Evolutionary conservation across 108 stramenopile species (phyloP), one percentile per base, ranked within the genome.

Genomic region (Cyclotella sp.): DNA sequence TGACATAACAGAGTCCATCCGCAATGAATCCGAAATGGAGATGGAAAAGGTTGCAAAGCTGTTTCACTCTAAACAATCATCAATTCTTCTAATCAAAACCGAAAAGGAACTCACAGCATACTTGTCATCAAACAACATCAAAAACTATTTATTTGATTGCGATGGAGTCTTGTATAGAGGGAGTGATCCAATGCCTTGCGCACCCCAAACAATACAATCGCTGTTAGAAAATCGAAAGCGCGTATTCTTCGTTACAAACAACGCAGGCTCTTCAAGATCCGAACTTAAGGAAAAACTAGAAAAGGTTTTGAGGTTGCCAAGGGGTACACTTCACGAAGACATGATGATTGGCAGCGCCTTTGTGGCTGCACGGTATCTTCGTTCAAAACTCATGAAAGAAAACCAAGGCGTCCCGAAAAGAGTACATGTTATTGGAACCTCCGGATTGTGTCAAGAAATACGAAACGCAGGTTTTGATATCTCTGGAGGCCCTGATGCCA

Each of bases 121-220:
- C 8, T 80, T 72, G 65, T 54, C 87, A 8, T 27, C 75, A 8
- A 73, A 85, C 26, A 52, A 86, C 43, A 82, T 93, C 24, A 83
- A 90, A 26, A 83, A 86, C 21, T 83, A 92, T 63, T 65, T 96
- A 43, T 92, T 96, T 63, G 95, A 96, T 77, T 94, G 93, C 69
- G 95, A 96, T 55, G 95, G 95, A 24, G 93, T 94, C 3, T 68
- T 96, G 41, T 96, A 93, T 74, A 79, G 93, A 70, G 90, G 91
- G 0, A 69, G 75, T 9, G 85, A 89, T 70, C 73, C 78, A 24
- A 85, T 88, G 62, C 92, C 93, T 22, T 83, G 74, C 21, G 89
- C 91, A 12, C 54, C 84, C 7, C 74, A 87, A 62, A 77, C 90
- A 45, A 72, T 93, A n/a, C 47, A 77, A 73, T 55, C 42, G 42